A percentile compares a stretch with the other conserved stretches of the same genome.
These are phyloP conservation scores for Pistacia vera DNA, from an alignment of 345 rosid genomes.

Conservation along the genomic window DNA sequence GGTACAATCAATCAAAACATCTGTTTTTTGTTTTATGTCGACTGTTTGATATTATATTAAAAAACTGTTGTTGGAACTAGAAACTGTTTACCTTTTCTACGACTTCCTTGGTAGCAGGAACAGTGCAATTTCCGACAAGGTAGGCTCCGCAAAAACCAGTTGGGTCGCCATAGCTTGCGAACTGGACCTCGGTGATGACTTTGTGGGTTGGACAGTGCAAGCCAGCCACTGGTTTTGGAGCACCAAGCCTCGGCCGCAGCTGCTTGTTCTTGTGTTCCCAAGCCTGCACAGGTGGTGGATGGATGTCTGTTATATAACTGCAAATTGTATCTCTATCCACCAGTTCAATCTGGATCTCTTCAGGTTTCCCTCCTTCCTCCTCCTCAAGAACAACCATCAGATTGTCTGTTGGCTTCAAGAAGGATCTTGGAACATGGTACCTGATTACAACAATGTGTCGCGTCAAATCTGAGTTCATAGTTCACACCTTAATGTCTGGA, in stretches of 20 bases:
- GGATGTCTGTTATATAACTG: constrained; percentile 52
- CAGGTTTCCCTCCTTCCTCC: constrained; percentile 57
- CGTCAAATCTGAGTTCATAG: no score
- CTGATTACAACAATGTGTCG: constrained; percentile 24
- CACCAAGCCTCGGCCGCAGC: constrained; percentile 36
- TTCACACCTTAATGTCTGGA: no score
- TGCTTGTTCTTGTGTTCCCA: constrained; percentile 49
- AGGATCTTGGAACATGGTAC: constrained; percentile 88
- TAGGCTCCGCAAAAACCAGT: constrained; percentile 65
- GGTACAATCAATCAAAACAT: no score
- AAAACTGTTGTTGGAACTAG: background rate
- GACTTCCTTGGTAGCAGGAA: constrained; percentile 51
- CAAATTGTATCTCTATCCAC: constrained; percentile 81
- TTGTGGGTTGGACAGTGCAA: constrained; percentile 52
- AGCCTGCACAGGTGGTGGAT: constrained; percentile 58
- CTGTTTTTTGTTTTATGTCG: no score
- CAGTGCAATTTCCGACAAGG: constrained; percentile 54
- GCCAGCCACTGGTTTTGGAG: constrained; percentile 49
- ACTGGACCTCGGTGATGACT: constrained; percentile 60
- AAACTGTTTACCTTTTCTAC: constrained; percentile 51
- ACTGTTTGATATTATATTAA: no score
- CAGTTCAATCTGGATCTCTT: constrained; percentile 47
- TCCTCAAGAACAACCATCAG: constrained; percentile 75
- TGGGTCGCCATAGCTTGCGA: constrained; percentile 86
- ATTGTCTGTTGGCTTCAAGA: constrained; percentile 61